Base-by-base conservation (phyloP, 2,329 filamentous ascomycete genomes). In the Phialocephala subalpina region DNA sequence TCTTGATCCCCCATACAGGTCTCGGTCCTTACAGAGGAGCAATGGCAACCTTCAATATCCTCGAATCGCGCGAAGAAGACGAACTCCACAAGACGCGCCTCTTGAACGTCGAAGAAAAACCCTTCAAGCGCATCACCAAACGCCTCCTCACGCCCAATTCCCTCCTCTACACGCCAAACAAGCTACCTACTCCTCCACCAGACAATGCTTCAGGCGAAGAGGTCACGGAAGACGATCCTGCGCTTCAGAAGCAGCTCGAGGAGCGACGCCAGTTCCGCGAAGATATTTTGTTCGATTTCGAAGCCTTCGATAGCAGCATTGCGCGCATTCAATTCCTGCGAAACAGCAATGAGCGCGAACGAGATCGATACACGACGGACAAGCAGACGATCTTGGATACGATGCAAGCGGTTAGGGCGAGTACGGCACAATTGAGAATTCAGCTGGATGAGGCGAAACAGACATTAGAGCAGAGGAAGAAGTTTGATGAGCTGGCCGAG, bases 71-170 rank as follows among this genome's bases (percentile, higher is more conserved):
- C 69, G 91, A 93, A 70, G 91, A 94, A 80, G 90, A 93, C 78
- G 90, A 93, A 69, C 89, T 97, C 42, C 95, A 97, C 82, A 95
- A 94, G 75, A 86, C 87, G 35, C 92, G 95, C 49, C 90, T 97
- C 3, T 86, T 97, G 42, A 92, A 92, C 69, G 91, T 97, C 67
- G 95, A 98, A 82, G 93, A 97, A 76, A 94, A 94, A 65, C 93
- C 94, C 0, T 97, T 97, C 82, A 93, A 93, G 78, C 91, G 94
- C 67, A 89, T 97, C 66, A 92, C 92, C 25, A 94, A 94, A 80
- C 90, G 92, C 36, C 87, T 98, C 9, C 84, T 92, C 5, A 85
- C 87, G 25, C 86, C 91, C 18, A 87, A 88, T 62, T 87, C 90
- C 22, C 84, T 93, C 35, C 83, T 91, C 20, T 81, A 84, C 66